phyloP scores from a whole-genome alignment of 2,329 filamentous ascomycete genomes.

The Torrubiellomyces zombiae region DNA sequence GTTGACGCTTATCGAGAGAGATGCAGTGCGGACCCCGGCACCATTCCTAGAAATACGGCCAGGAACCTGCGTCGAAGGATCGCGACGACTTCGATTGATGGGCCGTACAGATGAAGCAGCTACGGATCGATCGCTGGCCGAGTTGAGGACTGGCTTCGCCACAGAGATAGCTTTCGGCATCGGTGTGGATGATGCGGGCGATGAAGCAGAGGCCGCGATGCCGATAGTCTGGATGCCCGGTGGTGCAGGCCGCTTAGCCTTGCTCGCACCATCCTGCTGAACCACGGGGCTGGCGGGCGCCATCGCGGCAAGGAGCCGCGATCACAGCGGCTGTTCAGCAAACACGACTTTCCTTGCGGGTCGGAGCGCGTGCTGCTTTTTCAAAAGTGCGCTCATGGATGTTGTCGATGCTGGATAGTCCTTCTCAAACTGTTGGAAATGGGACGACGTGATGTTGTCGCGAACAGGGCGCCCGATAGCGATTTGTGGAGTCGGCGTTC shows the following conservation, averaged over 20 bases:
- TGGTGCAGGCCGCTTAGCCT: conserved; percentile 52
- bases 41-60: conserved; percentile 34
- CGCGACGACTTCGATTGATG: conserved; percentile 41
- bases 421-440: too few species aligned
- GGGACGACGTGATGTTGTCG: too few species aligned
- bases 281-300: conserved; percentile 35
- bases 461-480: too few species aligned
- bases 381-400: too few species aligned
- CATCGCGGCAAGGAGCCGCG: conserved; percentile 30
- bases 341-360: too few species aligned
- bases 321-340: too few species aligned
- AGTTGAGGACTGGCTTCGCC: conserved; percentile 22
- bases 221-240: conserved; percentile 52
- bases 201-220: conserved; percentile 37
- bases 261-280: conserved; percentile 29
- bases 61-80: conserved; percentile 27
- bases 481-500: too few species aligned
- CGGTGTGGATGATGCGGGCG: conserved; percentile 40
- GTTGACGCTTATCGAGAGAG: conserved; percentile 25
- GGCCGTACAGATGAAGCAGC: conserved; percentile 28
- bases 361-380: too few species aligned
- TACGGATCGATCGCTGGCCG: conserved; percentile 18
- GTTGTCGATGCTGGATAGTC: too few species aligned
- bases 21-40: conserved; percentile 30
- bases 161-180: conserved; percentile 33